These are phyloP conservation scores for Eucalyptus regnans DNA, from an alignment of 345 rosid species.

Conservation along the genomic window DNA sequence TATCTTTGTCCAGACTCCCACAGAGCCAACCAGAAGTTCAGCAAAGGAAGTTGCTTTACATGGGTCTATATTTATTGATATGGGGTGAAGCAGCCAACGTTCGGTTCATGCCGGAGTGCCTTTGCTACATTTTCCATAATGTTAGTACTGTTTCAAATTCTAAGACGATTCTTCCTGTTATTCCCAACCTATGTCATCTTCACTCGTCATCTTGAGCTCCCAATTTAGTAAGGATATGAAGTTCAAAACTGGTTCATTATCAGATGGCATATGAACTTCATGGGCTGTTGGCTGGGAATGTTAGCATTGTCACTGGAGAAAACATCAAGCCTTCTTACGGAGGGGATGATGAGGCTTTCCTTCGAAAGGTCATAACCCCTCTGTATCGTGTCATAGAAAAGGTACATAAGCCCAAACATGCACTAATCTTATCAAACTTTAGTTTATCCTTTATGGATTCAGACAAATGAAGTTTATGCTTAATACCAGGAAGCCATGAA, in stretches of 20 bases:
- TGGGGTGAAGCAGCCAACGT: conserved; percentile 99
- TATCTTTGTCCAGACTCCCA: conserved; percentile 54
- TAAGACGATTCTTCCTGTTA: neutral
- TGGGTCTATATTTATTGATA: conserved; percentile 91
- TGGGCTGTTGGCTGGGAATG: conserved; percentile 94
- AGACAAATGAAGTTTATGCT: neutral
- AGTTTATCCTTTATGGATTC: neutral
- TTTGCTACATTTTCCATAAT: conserved; percentile 92
- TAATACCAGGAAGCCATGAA: conserved; percentile 67
- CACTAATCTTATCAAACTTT: neutral
- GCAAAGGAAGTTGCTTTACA: conserved; percentile 84
- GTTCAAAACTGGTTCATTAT: neutral
- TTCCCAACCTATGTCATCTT: neutral
- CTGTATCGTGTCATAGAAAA: conserved; percentile 65
- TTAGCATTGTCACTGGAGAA: conserved; percentile 97
- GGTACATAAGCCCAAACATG: conserved; percentile 23
- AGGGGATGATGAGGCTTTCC: conserved; percentile 92
- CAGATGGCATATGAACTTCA: conserved; percentile 99
- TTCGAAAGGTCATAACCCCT: conserved; percentile 88
- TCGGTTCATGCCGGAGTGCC: conserved; percentile 93
- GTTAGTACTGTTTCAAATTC: conserved; percentile 24
- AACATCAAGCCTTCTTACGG: conserved; percentile 97
- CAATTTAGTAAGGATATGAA: neutral
- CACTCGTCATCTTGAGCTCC: neutral
- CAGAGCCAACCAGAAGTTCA: conserved; percentile 81